These are phyloP conservation scores for Nicotiana attenuata DNA, from an alignment of 257 asterid genomes.

Conservation along the genomic window DNA sequence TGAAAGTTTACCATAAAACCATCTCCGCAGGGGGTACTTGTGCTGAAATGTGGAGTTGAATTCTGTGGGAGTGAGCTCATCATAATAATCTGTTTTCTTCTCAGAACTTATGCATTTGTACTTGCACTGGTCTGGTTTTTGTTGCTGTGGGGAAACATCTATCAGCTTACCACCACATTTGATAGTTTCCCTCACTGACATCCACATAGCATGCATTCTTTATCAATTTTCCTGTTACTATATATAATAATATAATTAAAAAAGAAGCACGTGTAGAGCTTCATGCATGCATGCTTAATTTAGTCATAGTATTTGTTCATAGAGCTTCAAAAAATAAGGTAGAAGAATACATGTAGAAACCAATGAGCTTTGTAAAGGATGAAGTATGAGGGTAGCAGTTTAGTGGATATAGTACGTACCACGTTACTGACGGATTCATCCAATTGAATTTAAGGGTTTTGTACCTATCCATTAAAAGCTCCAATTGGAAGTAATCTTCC, in stretches of 20 bases:
- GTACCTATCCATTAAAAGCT: neutral
- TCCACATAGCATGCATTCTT: conserved; percentile 28
- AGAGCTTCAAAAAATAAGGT: neutral
- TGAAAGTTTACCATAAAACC: conserved; percentile 20
- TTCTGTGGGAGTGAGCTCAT: neutral
- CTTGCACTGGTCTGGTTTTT: neutral
- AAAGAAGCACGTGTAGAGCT: neutral
- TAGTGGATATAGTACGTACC: neutral
- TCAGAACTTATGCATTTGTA: neutral
- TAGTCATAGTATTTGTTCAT: neutral
- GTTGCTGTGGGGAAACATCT: conserved; percentile 12
- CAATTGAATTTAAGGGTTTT: conserved; percentile 11
- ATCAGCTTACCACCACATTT: conserved; percentile 11
- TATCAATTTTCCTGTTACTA: neutral
- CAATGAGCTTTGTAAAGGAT: neutral
- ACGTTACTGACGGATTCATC: neutral
- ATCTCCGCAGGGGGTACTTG: neutral
- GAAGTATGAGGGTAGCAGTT: neutral
- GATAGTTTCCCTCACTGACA: conserved; percentile 18
- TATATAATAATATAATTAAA: neutral
- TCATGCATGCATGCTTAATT: neutral
- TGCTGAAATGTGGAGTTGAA: conserved; percentile 2
- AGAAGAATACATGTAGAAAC: neutral
- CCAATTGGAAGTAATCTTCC: neutral
- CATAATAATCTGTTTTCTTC: neutral